A percentile compares a stretch with the other conserved stretches of the same genome.
These are phyloP conservation scores for Hypoxylon subgilvum DNA, from an alignment of 495 filamentous ascomycete species.

Conservation along the genomic window DNA sequence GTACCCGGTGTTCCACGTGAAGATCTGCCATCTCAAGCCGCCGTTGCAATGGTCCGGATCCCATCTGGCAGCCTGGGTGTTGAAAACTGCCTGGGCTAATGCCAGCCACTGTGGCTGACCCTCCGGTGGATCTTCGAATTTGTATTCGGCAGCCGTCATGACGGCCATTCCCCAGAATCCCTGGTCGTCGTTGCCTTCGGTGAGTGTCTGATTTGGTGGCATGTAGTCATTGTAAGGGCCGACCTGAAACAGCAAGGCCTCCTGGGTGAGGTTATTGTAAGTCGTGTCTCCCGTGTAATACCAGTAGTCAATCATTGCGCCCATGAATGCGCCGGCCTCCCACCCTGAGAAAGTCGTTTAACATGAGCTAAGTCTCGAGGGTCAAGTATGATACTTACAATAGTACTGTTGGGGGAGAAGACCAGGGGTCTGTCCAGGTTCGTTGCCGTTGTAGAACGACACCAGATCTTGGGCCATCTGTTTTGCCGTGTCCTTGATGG, in stretches of 20 bases:
- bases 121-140: slow-evolving; percentile 64
- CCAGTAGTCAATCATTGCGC: slow-evolving; percentile 73
- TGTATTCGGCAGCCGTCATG: slow-evolving; percentile 70
- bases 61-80: slow-evolving; percentile 72
- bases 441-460: slow-evolving; percentile 69
- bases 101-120: slow-evolving; percentile 74
- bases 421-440: slow-evolving; percentile 60
- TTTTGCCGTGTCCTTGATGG: slow-evolving; percentile 67
- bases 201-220: slow-evolving; percentile 65
- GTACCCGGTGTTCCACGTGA: slow-evolving; percentile 75
- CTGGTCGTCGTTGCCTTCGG: slow-evolving; percentile 73
- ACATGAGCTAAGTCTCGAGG: slow-evolving; percentile 4
- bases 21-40: slow-evolving; percentile 84
- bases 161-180: slow-evolving; percentile 72
- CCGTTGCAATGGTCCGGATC: slow-evolving; percentile 69
- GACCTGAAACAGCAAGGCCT: slow-evolving; percentile 66
- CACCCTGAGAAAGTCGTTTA: slow-evolving; percentile 70
- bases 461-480: slow-evolving; percentile 68
- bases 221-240: slow-evolving; percentile 64
- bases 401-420: slow-evolving; percentile 55
- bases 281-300: slow-evolving; percentile 66
- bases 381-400: slow-evolving; percentile 32
- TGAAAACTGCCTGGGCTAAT: slow-evolving; percentile 82
- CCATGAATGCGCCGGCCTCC: slow-evolving; percentile 77
- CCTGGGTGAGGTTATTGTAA: slow-evolving; percentile 62